Evolutionary conservation across 1,139 yeast genomes (phyloP), one percentile per base, ranked within the genome.

Genomic region (Protomyces pachydermus): DNA sequence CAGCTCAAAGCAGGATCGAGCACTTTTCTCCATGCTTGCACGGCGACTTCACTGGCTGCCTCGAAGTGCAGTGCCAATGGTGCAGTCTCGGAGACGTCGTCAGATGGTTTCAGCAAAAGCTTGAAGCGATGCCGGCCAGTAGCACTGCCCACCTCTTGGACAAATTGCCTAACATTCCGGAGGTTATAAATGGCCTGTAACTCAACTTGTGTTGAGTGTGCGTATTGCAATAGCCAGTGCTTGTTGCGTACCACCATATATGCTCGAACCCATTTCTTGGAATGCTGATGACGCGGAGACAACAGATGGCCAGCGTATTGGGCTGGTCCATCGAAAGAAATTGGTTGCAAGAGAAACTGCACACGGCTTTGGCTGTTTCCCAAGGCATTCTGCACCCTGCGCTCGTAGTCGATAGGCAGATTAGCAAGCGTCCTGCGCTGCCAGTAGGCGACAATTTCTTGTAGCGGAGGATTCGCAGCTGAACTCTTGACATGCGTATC

Each of bases 1-100:
- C 32, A 28, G 1, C 12, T 70, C 52, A 9, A 60, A 54, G 28
- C 55, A 66, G 65, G 68, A 14, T 38, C 42, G 3, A 42, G 48
- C 18, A 2, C 28, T 42, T 42, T 18, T 18, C 48, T n/a, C 48
- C 48, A 42, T 16, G 48, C 48, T n/a, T 16, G 23, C 14, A 18
- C 48, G 12, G 14, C 18, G 23, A 20, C 23, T 20, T 42, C 48
- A 10, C 23, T 42, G 12, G 48, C 23, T 16, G 48, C 48, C 12
- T 42, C 48, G 12, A 42, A 16, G 3, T 42, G 48, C 12, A 42
- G 25, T 18, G 48, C 9, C 48, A n/a, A 8, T 23, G 20, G 16
- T 16, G 48, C 48, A 37, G 48, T 42, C 48, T 16, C 18, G 14
- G 12, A n/a, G 48, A 42, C 48, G 5, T 28, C 9, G 32, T 28